Evolutionary conservation across 495 filamentous ascomycete species (phyloP), one percentile per base, ranked within the genome.

Genomic region (Penicillium coprophilum): DNA sequence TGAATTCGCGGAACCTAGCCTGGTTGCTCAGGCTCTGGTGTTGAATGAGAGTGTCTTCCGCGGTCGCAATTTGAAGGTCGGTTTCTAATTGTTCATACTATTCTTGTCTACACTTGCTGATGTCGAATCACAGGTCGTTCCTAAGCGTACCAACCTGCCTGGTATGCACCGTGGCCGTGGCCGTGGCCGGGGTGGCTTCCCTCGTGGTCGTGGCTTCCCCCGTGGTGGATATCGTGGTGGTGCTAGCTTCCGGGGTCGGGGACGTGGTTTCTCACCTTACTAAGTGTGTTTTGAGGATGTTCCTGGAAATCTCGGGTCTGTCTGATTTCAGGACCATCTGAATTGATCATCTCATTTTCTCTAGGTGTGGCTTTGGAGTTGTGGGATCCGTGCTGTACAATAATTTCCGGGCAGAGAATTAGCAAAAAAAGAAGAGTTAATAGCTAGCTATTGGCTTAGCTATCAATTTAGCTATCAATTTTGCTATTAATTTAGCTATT

Each of bases 31-130:
- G 70, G 95, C 95, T 12, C 82, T 99, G 48, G 91, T 96, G 17
- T 76, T 99, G 59, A 97, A 99, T 66, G 95, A 97, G 71, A 97
- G 92, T 71, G 84, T 96, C 57, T 96, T 99, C 74, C 90, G 92
- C 58, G 94, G 92, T 49, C 84, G 95, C 57, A 93, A 91, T 65
- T 82, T 99, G 62, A 97, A 99, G 86, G 95, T 91, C 62, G 61
- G 76, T 44, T 55, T 32, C 31, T 15, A 32, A 20, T 2, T 38
- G 6, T 32, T 54, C 21, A 11, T 31, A 45, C 32, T 15, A 13
- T 38, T 28, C 17, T 28, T 6, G 28, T 21, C 12, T 54, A 13
- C 32, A 23, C 17, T 17, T 10, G 55, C 55, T 48, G 46, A 56
- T 31, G 32, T 56, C 53, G 6, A 52, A 17, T 12, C 4, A 40